Evolutionary conservation across 352 stramenopile genomes (phyloP).

Genomic region (Phytophthora tubulina): DNA sequence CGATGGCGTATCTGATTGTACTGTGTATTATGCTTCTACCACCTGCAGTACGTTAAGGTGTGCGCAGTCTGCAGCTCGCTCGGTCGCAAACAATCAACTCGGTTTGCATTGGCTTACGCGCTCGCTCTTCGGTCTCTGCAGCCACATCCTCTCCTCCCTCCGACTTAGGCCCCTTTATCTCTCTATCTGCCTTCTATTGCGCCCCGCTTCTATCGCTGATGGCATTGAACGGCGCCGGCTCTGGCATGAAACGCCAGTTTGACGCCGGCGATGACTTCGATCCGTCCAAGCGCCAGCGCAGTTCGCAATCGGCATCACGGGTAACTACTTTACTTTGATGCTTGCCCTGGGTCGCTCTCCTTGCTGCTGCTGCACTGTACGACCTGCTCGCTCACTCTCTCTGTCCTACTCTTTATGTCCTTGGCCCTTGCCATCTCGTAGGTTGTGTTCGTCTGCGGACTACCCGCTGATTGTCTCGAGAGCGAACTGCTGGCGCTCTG

Average conservation of each 20-base stretch:
- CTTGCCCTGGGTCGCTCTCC: slow-evolving; percentile 16
- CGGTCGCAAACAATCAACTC: slow-evolving; percentile 31
- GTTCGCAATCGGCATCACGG: slow-evolving; percentile 51
- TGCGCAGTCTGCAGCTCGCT: slow-evolving; percentile 16
- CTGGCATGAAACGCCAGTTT: slow-evolving; percentile 58
- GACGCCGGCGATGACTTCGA: slow-evolving; percentile 42
- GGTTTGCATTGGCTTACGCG: slow-evolving; percentile 21
- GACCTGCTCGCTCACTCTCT: slow-evolving; percentile 30
- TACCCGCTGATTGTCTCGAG: slow-evolving; percentile 82
- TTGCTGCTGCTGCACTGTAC: neutral
- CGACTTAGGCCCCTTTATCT: neutral
- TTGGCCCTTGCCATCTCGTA: slow-evolving; percentile 41
- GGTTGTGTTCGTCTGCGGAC: slow-evolving; percentile 82
- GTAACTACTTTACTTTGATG: slow-evolving; percentile 42
- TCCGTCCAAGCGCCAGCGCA: slow-evolving; percentile 51
- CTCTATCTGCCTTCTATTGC: neutral
- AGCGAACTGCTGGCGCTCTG: slow-evolving; percentile 85
- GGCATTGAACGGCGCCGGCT: slow-evolving; percentile 27
- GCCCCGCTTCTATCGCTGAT: slow-evolving; percentile 18
- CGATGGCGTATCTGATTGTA: neutral
- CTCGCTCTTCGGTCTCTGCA: slow-evolving; percentile 16
- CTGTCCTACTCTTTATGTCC: slow-evolving; percentile 34
- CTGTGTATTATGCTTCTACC: slow-evolving; percentile 10
- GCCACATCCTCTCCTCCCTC: slow-evolving; percentile 1
- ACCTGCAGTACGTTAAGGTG: slow-evolving; percentile 10